Conservation (phyloP, 805 yeast species). For the Pichia kluyveri region DNA sequence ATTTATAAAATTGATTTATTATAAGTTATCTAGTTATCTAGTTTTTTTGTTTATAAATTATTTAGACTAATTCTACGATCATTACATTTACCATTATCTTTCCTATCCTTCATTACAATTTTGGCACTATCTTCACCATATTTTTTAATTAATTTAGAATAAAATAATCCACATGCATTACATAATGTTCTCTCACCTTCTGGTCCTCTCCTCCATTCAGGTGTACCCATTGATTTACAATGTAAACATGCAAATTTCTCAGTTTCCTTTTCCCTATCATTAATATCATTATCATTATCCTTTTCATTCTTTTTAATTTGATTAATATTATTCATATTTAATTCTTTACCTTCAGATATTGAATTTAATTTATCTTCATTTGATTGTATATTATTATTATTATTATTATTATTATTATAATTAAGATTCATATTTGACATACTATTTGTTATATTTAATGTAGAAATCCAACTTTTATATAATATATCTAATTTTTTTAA, state of each 20-base stretch:
- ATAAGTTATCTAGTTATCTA: too few species aligned
- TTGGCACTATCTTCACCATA: slow-evolving; percentile 47
- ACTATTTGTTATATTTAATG: background rate
- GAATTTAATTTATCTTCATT: background rate
- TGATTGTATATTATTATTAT: too few species aligned
- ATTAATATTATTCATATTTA: too few species aligned
- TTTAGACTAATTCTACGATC: slow-evolving; percentile 14
- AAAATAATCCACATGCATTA: slow-evolving; percentile 76
- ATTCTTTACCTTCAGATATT: background rate
- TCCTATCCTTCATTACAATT: slow-evolving; percentile 28
- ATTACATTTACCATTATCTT: slow-evolving; percentile 16
- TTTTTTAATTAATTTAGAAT: slow-evolving; percentile 55
- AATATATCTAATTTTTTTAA: background rate
- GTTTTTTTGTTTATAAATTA: too few species aligned
- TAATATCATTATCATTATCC: too few species aligned
- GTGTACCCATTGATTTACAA: slow-evolving; percentile 53
- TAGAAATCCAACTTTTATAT: background rate
- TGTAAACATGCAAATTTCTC: slow-evolving; percentile 15
- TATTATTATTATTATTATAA: too few species aligned
- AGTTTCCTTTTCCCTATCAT: background rate
- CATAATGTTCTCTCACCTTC: slow-evolving; percentile 67
- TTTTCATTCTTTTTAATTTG: background rate
- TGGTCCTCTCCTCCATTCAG: slow-evolving; percentile 83
- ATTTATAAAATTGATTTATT: slow-evolving; percentile 50
- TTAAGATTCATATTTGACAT: too few species aligned